Conservation (phyloP, 495 filamentous ascomycete species). For the Penicillium paradoxum region DNA sequence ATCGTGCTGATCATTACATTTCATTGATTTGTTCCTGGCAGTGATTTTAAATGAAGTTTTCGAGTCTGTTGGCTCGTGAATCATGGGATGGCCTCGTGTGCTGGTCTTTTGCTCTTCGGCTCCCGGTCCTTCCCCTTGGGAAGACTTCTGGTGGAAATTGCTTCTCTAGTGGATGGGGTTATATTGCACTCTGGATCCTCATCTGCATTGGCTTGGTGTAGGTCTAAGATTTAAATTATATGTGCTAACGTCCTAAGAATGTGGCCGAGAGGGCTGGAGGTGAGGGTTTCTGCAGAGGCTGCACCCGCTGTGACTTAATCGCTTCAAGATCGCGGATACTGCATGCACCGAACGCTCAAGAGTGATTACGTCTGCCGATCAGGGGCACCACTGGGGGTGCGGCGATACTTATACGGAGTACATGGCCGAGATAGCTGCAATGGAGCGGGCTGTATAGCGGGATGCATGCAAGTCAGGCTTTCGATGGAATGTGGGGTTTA, state of each 20-base stretch:
- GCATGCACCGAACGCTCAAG: conserved; percentile 4
- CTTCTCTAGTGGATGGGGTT: neutral
- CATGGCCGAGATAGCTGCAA: conserved; percentile 2
- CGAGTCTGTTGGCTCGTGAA: neutral
- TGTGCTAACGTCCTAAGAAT: conserved; percentile 9
- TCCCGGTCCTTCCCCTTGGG: neutral
- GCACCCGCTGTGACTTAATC: conserved; percentile 1
- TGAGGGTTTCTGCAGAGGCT: conserved; percentile 4
- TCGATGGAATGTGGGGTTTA: conserved; percentile 27
- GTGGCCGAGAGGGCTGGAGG: conserved; percentile 12
- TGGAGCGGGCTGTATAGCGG: conserved; percentile 12
- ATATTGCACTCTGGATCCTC: neutral
- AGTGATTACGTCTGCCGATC: conserved; percentile 15
- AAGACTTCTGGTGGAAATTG: neutral
- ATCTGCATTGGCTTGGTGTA: neutral
- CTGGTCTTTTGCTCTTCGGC: neutral
- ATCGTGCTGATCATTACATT: neutral
- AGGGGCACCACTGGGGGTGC: conserved; percentile 14
- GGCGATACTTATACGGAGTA: conserved; percentile 23
- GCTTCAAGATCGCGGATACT: neutral
- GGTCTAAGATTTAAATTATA: neutral
- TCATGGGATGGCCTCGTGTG: neutral
- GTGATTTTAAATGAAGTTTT: no score
- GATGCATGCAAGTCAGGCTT: conserved; percentile 28
- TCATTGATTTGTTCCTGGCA: no score